These are phyloP conservation scores for Hydnomerulius pinastri DNA, from an alignment of 768 basidiomycete genomes.

Conservation along the genomic window DNA sequence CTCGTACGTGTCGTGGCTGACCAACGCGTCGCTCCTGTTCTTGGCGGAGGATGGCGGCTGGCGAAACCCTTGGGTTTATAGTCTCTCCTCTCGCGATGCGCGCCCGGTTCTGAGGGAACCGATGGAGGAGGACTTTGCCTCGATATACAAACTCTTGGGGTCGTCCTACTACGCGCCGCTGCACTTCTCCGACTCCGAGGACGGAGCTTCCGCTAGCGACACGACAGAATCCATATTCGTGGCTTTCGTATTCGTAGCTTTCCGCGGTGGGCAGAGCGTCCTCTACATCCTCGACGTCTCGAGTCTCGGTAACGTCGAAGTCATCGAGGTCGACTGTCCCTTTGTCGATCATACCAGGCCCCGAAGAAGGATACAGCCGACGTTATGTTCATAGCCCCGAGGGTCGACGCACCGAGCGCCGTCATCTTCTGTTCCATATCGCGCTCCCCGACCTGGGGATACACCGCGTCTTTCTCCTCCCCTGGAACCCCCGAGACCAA, in stretches of 20 bases:
- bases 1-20: conserved; percentile 57
- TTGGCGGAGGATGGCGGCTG: conserved; percentile 57
- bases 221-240: neutral
- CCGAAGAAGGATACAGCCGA: conserved; percentile 1
- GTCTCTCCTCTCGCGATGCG: conserved; percentile 12
- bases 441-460: neutral
- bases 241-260: conserved; percentile 24
- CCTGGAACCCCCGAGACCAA: neutral
- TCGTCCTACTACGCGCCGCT: conserved; percentile 18
- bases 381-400: conserved; percentile 31
- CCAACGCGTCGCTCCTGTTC: conserved; percentile 55
- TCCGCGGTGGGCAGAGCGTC: conserved; percentile 26
- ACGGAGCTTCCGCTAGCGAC: neutral
- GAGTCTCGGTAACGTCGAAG: conserved; percentile 21
- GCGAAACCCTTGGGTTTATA: conserved; percentile 60
- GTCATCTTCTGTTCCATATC: conserved; percentile 25
- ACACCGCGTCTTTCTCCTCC: conserved; percentile 1
- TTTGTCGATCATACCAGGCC: conserved; percentile 20
- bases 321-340: conserved; percentile 28
- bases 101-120: neutral
- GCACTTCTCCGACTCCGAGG: neutral
- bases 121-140: conserved; percentile 52
- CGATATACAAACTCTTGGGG: conserved; percentile 55
- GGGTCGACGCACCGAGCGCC: conserved; percentile 20
- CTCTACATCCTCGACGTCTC: conserved; percentile 29